A percentile compares a stretch with the other conserved stretches of the same genome.
phyloP scores from a whole-genome alignment of 257 asterid species.

The Fraxinus cuspidata region DNA sequence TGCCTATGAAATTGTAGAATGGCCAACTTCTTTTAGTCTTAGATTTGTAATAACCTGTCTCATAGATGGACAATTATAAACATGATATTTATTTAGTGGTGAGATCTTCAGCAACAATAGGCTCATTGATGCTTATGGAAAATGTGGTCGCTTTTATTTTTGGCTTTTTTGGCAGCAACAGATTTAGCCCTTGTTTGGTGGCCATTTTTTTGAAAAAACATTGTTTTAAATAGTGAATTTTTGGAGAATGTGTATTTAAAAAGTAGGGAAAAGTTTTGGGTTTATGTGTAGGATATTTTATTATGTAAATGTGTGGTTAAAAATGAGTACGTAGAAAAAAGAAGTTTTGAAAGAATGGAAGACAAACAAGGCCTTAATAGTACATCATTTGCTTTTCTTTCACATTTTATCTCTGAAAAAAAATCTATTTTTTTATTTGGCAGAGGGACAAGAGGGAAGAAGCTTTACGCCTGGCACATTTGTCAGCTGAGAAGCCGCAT shows the following conservation, averaged over 20 bases:
- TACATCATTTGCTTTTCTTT: not conserved
- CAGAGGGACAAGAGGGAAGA: constrained; percentile 96
- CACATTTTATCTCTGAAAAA: constrained; percentile 15
- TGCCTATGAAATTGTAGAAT: not conserved
- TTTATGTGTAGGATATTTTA: too few relatives aligned
- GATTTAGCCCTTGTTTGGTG: not conserved
- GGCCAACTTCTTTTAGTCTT: not conserved
- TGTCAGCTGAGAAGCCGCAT: constrained; percentile 98
- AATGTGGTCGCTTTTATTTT: too few relatives aligned
- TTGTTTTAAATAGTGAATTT: too few relatives aligned
- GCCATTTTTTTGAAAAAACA: too few relatives aligned
- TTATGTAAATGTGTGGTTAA: too few relatives aligned
- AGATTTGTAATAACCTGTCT: not conserved
- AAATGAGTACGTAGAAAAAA: too few relatives aligned
- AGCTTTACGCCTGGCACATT: constrained; percentile 87
- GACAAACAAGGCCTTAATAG: not conserved
- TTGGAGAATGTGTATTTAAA: too few relatives aligned
- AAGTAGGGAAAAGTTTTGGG: too few relatives aligned
- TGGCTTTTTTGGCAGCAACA: not conserved
- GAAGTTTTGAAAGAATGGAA: too few relatives aligned
- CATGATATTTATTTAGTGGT: not conserved
- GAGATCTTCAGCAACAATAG: too few relatives aligned
- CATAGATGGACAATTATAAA: not conserved
- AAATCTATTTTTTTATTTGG: constrained; percentile 29
- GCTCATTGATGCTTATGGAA: too few relatives aligned